These are phyloP conservation scores for Escallonia herrerae DNA, from an alignment of 129 eudicot species.

Conservation along the genomic window DNA sequence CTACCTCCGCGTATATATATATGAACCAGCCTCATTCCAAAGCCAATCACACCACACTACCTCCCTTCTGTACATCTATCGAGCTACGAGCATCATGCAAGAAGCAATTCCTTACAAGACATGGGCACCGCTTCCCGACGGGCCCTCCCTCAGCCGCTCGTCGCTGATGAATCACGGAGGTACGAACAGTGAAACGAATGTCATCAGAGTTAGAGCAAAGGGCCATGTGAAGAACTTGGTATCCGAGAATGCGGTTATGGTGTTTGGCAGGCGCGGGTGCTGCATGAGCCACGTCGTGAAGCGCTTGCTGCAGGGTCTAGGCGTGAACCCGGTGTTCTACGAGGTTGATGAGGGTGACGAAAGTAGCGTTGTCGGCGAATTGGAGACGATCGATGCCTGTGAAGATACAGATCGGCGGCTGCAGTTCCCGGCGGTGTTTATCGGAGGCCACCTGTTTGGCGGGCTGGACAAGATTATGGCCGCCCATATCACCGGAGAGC, in stretches of 20 bases:
- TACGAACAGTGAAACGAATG: not conserved
- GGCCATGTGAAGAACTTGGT: conserved; percentile 34
- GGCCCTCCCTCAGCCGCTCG: not conserved
- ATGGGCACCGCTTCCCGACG: conserved; percentile 15
- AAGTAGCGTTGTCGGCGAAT: conserved; percentile 24
- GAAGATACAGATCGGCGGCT: conserved; percentile 6
- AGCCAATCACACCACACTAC: too few relatives aligned
- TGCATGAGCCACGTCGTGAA: conserved; percentile 72
- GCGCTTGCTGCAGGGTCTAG: conserved; percentile 47
- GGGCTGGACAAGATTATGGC: conserved; percentile 75
- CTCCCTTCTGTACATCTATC: not conserved
- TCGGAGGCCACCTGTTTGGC: conserved; percentile 66
- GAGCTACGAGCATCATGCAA: conserved; percentile 18
- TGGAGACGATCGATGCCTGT: conserved; percentile 16
- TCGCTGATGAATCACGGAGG: not conserved
- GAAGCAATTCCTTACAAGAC: conserved; percentile 37
- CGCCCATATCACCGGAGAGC: conserved; percentile 68
- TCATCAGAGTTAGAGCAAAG: not conserved
- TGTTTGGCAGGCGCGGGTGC: conserved; percentile 55
- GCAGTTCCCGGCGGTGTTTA: conserved; percentile 77
- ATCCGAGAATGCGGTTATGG: conserved; percentile 58
- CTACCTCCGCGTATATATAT: not conserved
- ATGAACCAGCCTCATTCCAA: not conserved
- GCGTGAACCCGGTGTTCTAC: conserved; percentile 59
- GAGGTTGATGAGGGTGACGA: conserved; percentile 62